Evolutionary conservation across 176 grass and related monocot genomes (phyloP).

Genomic region (Rhipidocladum racemiflorum): DNA sequence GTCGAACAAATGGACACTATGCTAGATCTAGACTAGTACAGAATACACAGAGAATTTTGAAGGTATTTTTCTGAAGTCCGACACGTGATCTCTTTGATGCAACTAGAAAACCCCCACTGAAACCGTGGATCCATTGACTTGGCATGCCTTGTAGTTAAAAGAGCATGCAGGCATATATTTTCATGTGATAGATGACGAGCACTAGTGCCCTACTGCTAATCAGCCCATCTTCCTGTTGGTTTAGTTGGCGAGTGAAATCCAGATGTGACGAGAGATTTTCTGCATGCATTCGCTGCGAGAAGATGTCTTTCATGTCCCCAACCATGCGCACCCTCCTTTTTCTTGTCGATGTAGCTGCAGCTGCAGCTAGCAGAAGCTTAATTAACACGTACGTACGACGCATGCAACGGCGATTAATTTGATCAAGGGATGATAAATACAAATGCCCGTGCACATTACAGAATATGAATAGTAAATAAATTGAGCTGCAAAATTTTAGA

Average conservation of each 20-base stretch:
- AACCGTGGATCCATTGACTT: not conserved
- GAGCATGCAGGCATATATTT: not conserved
- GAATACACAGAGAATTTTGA: too few relatives aligned
- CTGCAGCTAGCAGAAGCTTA: not conserved
- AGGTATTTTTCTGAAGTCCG: too few relatives aligned
- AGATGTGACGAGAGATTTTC: slow-evolving; percentile 28
- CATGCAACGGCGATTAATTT: not conserved
- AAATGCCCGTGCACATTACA: not conserved
- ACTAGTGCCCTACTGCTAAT: not conserved
- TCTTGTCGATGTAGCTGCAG: not conserved
- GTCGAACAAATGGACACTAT: too few relatives aligned
- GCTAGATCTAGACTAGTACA: too few relatives aligned
- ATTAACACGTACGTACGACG: not conserved
- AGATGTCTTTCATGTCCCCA: slow-evolving; percentile 23
- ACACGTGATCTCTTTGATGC: not conserved
- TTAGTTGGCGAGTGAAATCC: not conserved
- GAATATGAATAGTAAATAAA: not conserved
- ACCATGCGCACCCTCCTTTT: not conserved
- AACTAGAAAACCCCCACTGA: not conserved
- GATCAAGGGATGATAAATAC: not conserved
- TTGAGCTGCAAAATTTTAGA: not conserved
- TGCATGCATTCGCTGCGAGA: slow-evolving; percentile 21
- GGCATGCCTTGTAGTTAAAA: slow-evolving; percentile 9
- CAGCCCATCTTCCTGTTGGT: not conserved
- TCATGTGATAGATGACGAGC: not conserved